Conservation (phyloP, 805 yeast genomes). For the Tetrapisispora fleetii region DNA sequence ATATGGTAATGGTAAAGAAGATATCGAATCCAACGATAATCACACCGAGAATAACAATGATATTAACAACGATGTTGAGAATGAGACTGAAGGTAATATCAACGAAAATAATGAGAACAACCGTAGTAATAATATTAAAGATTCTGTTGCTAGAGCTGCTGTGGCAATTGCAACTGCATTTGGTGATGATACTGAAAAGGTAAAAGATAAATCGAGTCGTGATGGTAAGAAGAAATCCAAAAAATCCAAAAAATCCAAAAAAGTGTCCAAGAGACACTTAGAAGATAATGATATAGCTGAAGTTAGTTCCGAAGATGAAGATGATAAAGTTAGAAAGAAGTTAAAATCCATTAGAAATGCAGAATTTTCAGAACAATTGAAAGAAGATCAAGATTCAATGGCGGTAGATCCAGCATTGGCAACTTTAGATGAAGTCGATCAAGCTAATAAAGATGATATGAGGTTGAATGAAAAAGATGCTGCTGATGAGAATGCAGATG, state of each 20-base stretch:
- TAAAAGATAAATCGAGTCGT: not conserved
- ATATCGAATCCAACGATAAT: constrained; percentile 1
- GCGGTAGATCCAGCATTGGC: constrained; percentile 53
- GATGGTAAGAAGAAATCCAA: not conserved
- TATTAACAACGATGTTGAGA: not conserved
- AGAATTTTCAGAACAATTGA: constrained; percentile 4
- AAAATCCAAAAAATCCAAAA: constrained; percentile 1
- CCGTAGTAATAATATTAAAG: constrained; percentile 1
- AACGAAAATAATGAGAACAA: not conserved
- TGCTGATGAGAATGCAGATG: constrained; percentile 7
- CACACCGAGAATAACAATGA: constrained; percentile 1
- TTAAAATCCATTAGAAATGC: constrained; percentile 10
- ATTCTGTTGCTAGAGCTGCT: constrained; percentile 27
- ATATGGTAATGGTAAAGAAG: constrained; percentile 5
- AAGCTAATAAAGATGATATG: constrained; percentile 5
- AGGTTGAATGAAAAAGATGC: not conserved
- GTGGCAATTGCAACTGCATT: constrained; percentile 27
- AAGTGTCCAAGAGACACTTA: not conserved
- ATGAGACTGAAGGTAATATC: not conserved
- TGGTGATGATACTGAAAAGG: constrained; percentile 7
- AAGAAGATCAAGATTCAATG: constrained; percentile 6
- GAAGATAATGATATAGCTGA: not conserved
- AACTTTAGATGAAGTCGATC: constrained; percentile 33
- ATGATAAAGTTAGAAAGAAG: constrained; percentile 4
- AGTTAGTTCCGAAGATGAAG: not conserved